Base-by-base conservation (phyloP, 2,329 filamentous ascomycete genomes). In the Stagonosporopsis tanaceti region DNA sequence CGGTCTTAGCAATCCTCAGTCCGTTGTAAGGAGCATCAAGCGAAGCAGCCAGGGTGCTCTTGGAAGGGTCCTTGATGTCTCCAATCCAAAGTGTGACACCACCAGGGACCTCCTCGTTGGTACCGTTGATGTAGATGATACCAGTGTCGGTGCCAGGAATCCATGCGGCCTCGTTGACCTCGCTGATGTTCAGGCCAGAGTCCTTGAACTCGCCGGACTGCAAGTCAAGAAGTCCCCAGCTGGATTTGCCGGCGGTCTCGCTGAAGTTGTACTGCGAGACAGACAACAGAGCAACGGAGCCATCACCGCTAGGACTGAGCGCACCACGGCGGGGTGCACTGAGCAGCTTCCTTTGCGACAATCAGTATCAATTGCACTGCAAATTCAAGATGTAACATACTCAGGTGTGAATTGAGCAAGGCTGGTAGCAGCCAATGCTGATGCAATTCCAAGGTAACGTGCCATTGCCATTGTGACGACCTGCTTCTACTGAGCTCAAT, bases 201-300 rank as follows among this genome's bases (percentile, higher is more conserved):
- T 72, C 63, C 14, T 62, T 70, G 53, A 75, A 67, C 37, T 73
- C 63, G 45, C 74, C 74, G 28, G 69, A 71, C 61, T 71, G 65
- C 22, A 75, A 47, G 40, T 76, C 65, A 28, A 76, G 65, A 50
- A 74, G 52, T 45, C 72, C 62, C 59, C 65, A 15, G 81, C 85
- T 25, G 85, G 87, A 48, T 86, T 82, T 30, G 86, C 87, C 83
- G 84, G 47, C 82, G 94, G 90, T 1, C 20, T 85, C 82, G 39
- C 90, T 83, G 75, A 96, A 96, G 1, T 88, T 93, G 76, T 96
- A 97, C 11, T 89, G 86, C 1, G 89, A 90, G 25, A 86, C 84
- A 35, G 87, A 86, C 71, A 88, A 91, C 17, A 93, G 77, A 37
- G 88, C 83, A 53, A 85, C 79, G 42, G 84, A 84, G 48, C 90